Evolutionary conservation across 768 basidiomycete genomes (phyloP), one percentile per base, ranked within the genome.

Genomic region (Tubosaeta sp.): DNA sequence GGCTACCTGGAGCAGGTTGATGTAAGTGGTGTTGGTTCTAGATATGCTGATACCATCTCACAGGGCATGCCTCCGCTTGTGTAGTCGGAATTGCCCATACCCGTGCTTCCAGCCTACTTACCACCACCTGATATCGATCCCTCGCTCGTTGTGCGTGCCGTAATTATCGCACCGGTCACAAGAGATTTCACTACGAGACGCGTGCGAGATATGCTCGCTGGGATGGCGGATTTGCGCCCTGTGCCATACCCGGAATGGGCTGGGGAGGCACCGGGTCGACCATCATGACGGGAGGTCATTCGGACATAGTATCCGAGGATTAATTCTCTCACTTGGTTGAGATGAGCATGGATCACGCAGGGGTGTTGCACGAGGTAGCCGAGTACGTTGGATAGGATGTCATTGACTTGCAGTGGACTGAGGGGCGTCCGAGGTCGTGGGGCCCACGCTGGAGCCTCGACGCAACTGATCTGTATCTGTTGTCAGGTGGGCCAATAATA

Each of bases 1-100:
- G 85, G 85, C 32, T 73, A 82, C 61, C 65, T 87, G 45, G 86
- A 87, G 59, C 62, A 59, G 29, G 62, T 68, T 53, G 59, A 69
- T 55, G 81, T 82, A 62, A 51, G 73, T 70, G 48, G 41, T 22
- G 24, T 16, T 48, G 45, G 39, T 51, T 32, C 24, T 3, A 40
- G 51, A 38, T 58, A 43, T 27, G 44, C 47, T 18, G 25, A 9
- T 42, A 40, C 42, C 40, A 59, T 48, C 55, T 61, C 51, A 66
- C 45, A 19, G 40, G 30, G 34, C 56, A 43, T 44, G 60, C 48
- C 24, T 34, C 46, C 46, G 50, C 52, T 42, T 55, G 36, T 55
- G n/a, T 42, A 79, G 79, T 59, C 53, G 38, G 62, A 70, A 44
- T 51, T 77, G 39, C 67, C 71, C 22, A 71, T 76, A 48, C 78